Percentiles rank a stretch among this genome's conserved stretches.
Conservation (phyloP, 1,284 basidiomycete genomes). For the Inonotus obliquus region DNA sequence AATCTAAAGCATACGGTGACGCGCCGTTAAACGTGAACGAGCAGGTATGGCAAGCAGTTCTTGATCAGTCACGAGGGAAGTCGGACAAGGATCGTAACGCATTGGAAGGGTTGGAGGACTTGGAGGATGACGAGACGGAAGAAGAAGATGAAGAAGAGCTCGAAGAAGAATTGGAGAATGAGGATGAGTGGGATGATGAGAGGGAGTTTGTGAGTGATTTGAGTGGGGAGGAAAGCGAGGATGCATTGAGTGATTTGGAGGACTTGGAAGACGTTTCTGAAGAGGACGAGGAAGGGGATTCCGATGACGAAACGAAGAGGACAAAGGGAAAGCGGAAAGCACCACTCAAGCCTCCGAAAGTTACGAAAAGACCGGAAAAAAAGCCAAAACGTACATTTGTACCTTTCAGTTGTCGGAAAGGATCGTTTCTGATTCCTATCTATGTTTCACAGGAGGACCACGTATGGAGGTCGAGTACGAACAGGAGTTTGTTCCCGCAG, state of each 20-base stretch:
- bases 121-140: slow-evolving; percentile 43
- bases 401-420: slow-evolving; percentile 1
- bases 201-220: slow-evolving; percentile 87
- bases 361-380: slow-evolving; percentile 48
- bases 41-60: slow-evolving; percentile 88
- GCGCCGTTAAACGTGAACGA: slow-evolving; percentile 98
- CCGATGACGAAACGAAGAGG: slow-evolving; percentile 28
- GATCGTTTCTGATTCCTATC: slow-evolving; percentile 20
- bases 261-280: slow-evolving; percentile 46
- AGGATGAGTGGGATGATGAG: slow-evolving; percentile 59
- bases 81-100: slow-evolving; percentile 41
- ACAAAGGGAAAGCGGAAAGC: slow-evolving; percentile 68
- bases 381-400: slow-evolving; percentile 50
- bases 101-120: slow-evolving; percentile 38
- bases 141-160: slow-evolving; percentile 45
- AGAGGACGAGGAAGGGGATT: slow-evolving; percentile 30
- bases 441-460: slow-evolving; percentile 51
- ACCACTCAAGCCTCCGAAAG: slow-evolving; percentile 34
- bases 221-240: slow-evolving; percentile 59
- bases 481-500: slow-evolving; percentile 45
- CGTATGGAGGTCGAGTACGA: slow-evolving; percentile 95
- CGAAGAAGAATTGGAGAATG: slow-evolving; percentile 47
- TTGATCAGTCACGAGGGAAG: slow-evolving; percentile 65
- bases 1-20: slow-evolving; percentile 96
- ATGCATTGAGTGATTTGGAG: slow-evolving; percentile 67